phyloP scores from a whole-genome alignment of 176 grass and related monocot genomes.

The Zoysia japonica region DNA sequence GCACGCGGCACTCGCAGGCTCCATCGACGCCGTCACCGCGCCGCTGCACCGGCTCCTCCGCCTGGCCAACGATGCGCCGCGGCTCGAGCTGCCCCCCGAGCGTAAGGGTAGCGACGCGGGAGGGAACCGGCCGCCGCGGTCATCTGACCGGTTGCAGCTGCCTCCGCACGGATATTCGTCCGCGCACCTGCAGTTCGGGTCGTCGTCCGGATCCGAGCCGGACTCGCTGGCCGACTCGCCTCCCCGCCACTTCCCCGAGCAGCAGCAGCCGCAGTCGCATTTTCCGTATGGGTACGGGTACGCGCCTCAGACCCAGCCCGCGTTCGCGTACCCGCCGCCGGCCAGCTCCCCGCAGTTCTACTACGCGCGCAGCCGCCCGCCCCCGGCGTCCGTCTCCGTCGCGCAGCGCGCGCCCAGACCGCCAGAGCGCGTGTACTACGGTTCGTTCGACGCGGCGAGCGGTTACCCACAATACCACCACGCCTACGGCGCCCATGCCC shows the following conservation, averaged over 20 bases:
- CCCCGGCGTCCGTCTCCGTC: conserved; percentile 53
- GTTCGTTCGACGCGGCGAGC: conserved; percentile 35
- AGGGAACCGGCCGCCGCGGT: background rate
- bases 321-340: conserved; percentile 37
- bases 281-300: conserved; percentile 34
- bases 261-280: background rate
- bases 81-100: conserved; percentile 17
- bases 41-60: conserved; percentile 68
- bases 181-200: conserved; percentile 31
- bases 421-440: conserved; percentile 44
- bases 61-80: conserved; percentile 18
- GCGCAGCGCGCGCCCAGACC: conserved; percentile 38
- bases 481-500: conserved; percentile 26
- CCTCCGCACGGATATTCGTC: background rate
- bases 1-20: conserved; percentile 62
- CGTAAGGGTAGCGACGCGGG: conserved; percentile 18
- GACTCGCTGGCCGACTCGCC: conserved; percentile 31
- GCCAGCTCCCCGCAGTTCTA: conserved; percentile 58
- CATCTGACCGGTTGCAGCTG: background rate
- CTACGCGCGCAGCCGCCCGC: conserved; percentile 70
- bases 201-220: conserved; percentile 54
- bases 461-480: conserved; percentile 41
- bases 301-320: conserved; percentile 1
- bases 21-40: conserved; percentile 55
- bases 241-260: conserved; percentile 15